Percentiles rank a stretch among this genome's conserved stretches.
Conservation (phyloP, 2,329 filamentous ascomycete species). For the Clonostachys solani region DNA sequence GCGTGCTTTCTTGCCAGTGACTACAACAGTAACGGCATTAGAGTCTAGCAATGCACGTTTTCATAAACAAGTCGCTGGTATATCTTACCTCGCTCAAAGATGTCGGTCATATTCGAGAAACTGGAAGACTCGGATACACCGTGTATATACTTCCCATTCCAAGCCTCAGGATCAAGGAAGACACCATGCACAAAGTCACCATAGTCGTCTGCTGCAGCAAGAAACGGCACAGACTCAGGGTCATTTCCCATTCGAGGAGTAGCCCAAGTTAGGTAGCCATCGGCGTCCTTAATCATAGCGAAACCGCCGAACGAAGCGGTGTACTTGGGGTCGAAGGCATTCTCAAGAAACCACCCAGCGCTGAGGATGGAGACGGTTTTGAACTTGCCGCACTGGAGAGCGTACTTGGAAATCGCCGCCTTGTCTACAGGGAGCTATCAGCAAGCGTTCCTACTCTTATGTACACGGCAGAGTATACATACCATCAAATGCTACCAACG, state of each 20-base stretch:
- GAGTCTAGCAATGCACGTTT: no score
- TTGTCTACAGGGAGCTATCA: no score
- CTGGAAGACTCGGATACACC: neutral
- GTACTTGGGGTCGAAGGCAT: constrained; percentile 13
- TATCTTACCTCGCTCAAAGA: neutral
- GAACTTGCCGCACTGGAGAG: neutral
- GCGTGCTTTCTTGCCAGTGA: neutral
- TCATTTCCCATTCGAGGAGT: constrained; percentile 12
- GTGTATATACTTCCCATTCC: neutral
- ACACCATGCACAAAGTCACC: neutral
- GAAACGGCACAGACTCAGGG: neutral
- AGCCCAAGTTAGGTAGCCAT: constrained; percentile 26
- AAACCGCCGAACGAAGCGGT: constrained; percentile 33
- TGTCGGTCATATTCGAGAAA: neutral
- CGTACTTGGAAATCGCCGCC: neutral
- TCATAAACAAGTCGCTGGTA: no score
- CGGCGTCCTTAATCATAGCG: constrained; percentile 23
- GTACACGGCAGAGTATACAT: no score
- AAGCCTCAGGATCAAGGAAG: neutral
- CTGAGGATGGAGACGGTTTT: neutral
- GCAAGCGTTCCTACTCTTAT: no score
- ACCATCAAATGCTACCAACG: neutral
- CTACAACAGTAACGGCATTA: no score
- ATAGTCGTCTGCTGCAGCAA: neutral
- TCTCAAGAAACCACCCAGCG: neutral